phyloP scores from a whole-genome alignment of 768 basidiomycete species.

The Boletus fagicola region DNA sequence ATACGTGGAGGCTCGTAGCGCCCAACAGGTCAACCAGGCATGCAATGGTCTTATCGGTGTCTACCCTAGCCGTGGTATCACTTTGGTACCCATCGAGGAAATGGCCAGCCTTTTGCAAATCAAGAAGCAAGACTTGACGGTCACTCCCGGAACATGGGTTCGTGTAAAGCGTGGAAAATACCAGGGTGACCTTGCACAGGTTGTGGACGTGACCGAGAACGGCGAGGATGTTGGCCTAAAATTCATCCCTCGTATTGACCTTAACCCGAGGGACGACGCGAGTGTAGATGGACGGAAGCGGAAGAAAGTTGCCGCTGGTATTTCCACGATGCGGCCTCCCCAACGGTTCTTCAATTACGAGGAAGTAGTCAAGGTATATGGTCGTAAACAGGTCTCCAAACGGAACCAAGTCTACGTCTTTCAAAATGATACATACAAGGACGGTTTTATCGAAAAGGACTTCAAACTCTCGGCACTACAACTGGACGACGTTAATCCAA shows the following conservation, averaged over 20 bases:
- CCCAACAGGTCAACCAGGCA: constrained; percentile 82
- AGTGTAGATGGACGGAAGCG: constrained; percentile 71
- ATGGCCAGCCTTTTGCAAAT: constrained; percentile 96
- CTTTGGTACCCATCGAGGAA: constrained; percentile 92
- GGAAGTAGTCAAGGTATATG: constrained; percentile 85
- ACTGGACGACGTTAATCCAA: constrained; percentile 89
- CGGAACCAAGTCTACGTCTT: constrained; percentile 80
- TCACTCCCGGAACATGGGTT: constrained; percentile 90
- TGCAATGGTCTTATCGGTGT: constrained; percentile 91
- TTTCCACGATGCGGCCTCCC: constrained; percentile 74
- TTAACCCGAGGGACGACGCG: constrained; percentile 83
- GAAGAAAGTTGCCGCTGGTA: constrained; percentile 55
- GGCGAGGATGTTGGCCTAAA: constrained; percentile 90
- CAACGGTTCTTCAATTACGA: constrained; percentile 93
- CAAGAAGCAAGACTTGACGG: constrained; percentile 87
- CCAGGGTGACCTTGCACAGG: constrained; percentile 91
- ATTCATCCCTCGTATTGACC: constrained; percentile 96
- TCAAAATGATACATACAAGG: constrained; percentile 89
- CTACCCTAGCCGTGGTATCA: constrained; percentile 77
- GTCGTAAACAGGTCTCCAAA: constrained; percentile 71
- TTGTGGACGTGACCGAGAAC: constrained; percentile 90
- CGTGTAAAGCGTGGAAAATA: constrained; percentile 93
- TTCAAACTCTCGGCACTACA: constrained; percentile 77
- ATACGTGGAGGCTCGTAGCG: constrained; percentile 90
- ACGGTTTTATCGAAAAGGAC: constrained; percentile 97